Evolutionary conservation across 495 filamentous ascomycete species (phyloP).

Genomic region (Xylaria sp.): DNA sequence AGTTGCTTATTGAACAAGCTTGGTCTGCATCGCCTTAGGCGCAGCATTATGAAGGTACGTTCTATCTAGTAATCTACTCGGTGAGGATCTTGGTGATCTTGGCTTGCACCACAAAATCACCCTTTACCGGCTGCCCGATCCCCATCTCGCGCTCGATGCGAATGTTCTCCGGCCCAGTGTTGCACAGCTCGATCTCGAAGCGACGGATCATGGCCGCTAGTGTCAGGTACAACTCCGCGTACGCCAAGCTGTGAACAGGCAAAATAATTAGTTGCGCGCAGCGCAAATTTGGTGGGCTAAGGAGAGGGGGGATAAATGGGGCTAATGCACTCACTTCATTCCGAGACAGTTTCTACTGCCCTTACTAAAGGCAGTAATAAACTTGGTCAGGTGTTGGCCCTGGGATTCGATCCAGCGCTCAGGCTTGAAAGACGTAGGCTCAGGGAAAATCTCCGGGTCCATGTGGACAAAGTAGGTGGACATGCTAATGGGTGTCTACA

Average conservation of each 20-base stretch:
- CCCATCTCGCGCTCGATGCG: too few species aligned
- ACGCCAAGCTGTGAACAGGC: neutral
- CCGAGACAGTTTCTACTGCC: slow-evolving; percentile 2
- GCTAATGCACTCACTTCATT: slow-evolving; percentile 8
- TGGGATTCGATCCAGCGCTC: neutral
- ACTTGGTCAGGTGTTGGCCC: too few species aligned
- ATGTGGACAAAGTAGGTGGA: neutral
- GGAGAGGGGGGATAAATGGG: too few species aligned
- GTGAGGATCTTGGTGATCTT: too few species aligned
- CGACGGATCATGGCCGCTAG: neutral
- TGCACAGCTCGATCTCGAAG: neutral
- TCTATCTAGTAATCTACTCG: too few species aligned
- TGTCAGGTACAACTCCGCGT: neutral
- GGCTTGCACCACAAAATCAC: too few species aligned
- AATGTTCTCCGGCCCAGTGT: neutral
- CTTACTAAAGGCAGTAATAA: neutral
- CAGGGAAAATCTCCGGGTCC: neutral
- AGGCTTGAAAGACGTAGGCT: neutral
- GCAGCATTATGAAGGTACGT: too few species aligned
- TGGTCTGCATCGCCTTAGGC: too few species aligned
- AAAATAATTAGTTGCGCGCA: too few species aligned
- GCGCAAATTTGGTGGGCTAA: neutral
- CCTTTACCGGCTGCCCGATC: too few species aligned
- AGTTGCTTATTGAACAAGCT: too few species aligned
- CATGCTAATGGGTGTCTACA: neutral